Evolutionary conservation across 2,329 filamentous ascomycete species (phyloP).

Genomic region (Stachybotrys echinatus): DNA sequence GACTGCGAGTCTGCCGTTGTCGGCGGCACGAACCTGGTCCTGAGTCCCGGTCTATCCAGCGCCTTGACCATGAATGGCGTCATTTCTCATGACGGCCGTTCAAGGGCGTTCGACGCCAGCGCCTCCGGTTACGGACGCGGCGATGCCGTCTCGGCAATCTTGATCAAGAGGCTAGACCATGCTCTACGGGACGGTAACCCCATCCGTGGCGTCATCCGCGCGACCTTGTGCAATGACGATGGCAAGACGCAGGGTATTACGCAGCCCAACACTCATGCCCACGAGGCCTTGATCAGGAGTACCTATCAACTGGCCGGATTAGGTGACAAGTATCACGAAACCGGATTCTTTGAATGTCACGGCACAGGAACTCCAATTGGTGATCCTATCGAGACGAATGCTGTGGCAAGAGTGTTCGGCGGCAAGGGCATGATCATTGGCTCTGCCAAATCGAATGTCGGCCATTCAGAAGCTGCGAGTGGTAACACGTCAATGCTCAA

Average conservation of each 20-base stretch:
- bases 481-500: slow-evolving; percentile 25
- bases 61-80: background rate
- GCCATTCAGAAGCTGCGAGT: slow-evolving; percentile 22
- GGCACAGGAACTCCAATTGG: slow-evolving; percentile 33
- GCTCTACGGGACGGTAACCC: slow-evolving; percentile 34
- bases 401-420: slow-evolving; percentile 19
- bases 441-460: slow-evolving; percentile 22
- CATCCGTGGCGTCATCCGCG: slow-evolving; percentile 23
- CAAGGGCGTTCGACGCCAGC: slow-evolving; percentile 9
- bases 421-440: slow-evolving; percentile 1
- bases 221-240: slow-evolving; percentile 25
- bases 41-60: background rate
- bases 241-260: slow-evolving; percentile 31
- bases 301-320: slow-evolving; percentile 16
- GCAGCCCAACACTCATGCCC: slow-evolving; percentile 24
- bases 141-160: slow-evolving; percentile 32
- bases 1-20: slow-evolving; percentile 16
- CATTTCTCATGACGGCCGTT: slow-evolving; percentile 14
- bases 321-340: slow-evolving; percentile 7
- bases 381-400: slow-evolving; percentile 29
- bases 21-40: slow-evolving; percentile 11
- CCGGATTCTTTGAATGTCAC: slow-evolving; percentile 23
- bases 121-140: slow-evolving; percentile 5
- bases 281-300: slow-evolving; percentile 19
- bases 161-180: slow-evolving; percentile 33